These are phyloP conservation scores for Seiridium unicorne DNA, from an alignment of 2,329 filamentous ascomycete genomes.

Conservation along the genomic window DNA sequence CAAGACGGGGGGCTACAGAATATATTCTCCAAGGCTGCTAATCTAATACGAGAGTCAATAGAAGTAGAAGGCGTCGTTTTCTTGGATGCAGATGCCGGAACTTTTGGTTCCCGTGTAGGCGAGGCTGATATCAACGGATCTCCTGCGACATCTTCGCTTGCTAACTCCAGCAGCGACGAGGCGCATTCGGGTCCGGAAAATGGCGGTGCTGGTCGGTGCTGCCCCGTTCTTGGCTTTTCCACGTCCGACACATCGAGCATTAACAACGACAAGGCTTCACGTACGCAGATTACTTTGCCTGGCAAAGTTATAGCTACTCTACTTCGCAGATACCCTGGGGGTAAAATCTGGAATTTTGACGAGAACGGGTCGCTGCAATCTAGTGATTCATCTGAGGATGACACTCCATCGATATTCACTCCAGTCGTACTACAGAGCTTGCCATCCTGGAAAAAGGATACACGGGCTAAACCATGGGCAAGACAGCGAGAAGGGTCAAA, in stretches of 20 bases:
- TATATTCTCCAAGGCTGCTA: constrained; percentile 41
- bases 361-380: constrained; percentile 32
- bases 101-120: constrained; percentile 10
- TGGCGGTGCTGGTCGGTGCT: constrained; percentile 10
- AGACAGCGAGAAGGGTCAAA: background rate
- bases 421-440: background rate
- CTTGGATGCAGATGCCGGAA: constrained; percentile 24
- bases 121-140: background rate
- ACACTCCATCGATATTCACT: background rate
- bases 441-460: background rate
- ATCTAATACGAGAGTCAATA: constrained; percentile 39
- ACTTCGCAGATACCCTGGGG: constrained; percentile 41
- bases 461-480: background rate
- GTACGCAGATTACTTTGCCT: constrained; percentile 24
- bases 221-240: constrained; percentile 37
- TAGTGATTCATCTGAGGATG: constrained; percentile 19
- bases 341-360: constrained; percentile 44
- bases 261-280: constrained; percentile 12
- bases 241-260: constrained; percentile 30
- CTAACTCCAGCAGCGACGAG: constrained; percentile 18
- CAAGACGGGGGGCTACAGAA: too few relatives aligned
- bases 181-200: background rate
- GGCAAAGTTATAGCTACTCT: constrained; percentile 38
- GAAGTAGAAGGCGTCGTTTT: constrained; percentile 38
- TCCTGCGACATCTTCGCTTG: background rate